phyloP scores from a whole-genome alignment of 129 eudicot genomes.

The Flaveria ramosissima region DNA sequence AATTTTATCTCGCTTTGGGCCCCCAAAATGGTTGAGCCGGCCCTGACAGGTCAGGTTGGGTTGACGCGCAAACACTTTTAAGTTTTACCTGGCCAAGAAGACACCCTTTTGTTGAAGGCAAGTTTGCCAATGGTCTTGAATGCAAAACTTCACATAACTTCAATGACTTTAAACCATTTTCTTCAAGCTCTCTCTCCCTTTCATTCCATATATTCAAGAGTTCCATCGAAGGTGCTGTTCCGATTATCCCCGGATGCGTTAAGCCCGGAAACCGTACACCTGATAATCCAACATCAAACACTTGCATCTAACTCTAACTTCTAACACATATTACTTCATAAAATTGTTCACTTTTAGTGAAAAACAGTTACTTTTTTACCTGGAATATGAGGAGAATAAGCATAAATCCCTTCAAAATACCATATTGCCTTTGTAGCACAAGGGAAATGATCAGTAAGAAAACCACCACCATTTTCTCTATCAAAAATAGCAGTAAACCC shows the following conservation, averaged over 20 bases:
- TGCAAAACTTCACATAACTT: constrained; percentile 96
- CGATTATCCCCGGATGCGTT: constrained; percentile 95
- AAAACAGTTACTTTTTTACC: constrained; percentile 36
- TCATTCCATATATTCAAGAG: constrained; percentile 87
- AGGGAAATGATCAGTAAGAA: constrained; percentile 95
- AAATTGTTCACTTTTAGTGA: background rate
- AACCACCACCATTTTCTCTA: constrained; percentile 98
- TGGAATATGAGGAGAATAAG: constrained; percentile 95
- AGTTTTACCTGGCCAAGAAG: constrained; percentile 75
- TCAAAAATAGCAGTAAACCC: constrained; percentile 95
- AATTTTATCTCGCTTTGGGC: no score
- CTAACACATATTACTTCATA: background rate
- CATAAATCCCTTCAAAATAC: constrained; percentile 98
- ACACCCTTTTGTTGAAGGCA: constrained; percentile 92
- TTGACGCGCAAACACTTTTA: constrained; percentile 10
- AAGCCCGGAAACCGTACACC: constrained; percentile 97
- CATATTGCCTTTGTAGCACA: constrained; percentile 95
- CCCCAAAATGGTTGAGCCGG: no score
- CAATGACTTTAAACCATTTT: constrained; percentile 68
- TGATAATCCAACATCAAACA: constrained; percentile 16
- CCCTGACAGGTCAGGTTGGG: no score
- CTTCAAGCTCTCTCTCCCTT: constrained; percentile 82
- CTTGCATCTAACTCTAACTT: background rate
- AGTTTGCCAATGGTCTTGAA: constrained; percentile 86
- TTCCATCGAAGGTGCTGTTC: constrained; percentile 97